A percentile compares a stretch with the other conserved stretches of the same genome.
Conservation (phyloP, 345 rosid genomes). For the Isatis tinctoria region DNA sequence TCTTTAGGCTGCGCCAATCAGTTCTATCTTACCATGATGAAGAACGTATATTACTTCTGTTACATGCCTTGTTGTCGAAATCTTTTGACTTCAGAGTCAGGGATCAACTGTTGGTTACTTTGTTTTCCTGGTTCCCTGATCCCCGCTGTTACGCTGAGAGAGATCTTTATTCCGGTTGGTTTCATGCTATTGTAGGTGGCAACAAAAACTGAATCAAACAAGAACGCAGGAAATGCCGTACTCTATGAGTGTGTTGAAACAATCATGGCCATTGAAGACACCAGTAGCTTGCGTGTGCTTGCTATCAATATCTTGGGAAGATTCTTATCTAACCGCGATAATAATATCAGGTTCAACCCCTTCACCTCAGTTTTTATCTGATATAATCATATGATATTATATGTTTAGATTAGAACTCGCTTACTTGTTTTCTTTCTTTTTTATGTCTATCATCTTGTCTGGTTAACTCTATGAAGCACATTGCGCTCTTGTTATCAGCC, state of each 20-base stretch:
- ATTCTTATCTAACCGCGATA: slow-evolving; percentile 97
- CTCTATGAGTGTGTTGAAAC: slow-evolving; percentile 97
- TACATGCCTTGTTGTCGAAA: slow-evolving; percentile 9
- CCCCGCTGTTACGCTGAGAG: not conserved
- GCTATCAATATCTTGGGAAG: slow-evolving; percentile 98
- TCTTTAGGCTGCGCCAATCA: slow-evolving; percentile 7
- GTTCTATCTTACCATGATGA: not conserved
- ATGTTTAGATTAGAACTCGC: not conserved
- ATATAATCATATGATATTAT: not conserved
- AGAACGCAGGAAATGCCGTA: slow-evolving; percentile 99
- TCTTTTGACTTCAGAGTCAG: not conserved
- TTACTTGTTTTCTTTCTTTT: not conserved
- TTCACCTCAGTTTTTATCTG: not conserved
- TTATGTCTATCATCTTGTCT: not conserved
- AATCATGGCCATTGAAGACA: slow-evolving; percentile 96
- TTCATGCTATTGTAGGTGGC: slow-evolving; percentile 66
- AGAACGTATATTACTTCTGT: not conserved
- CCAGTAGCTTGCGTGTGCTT: slow-evolving; percentile 94
- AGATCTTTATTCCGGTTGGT: slow-evolving; percentile 17
- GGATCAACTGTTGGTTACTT: slow-evolving; percentile 7
- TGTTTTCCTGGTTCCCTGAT: slow-evolving; percentile 9
- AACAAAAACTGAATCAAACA: slow-evolving; percentile 95
- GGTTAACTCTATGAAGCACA: slow-evolving; percentile 1
- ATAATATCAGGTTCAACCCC: slow-evolving; percentile 81
- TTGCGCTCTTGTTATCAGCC: not conserved